Evolutionary conservation across 345 rosid genomes (phyloP).

Genomic region (Combretum micranthum): DNA sequence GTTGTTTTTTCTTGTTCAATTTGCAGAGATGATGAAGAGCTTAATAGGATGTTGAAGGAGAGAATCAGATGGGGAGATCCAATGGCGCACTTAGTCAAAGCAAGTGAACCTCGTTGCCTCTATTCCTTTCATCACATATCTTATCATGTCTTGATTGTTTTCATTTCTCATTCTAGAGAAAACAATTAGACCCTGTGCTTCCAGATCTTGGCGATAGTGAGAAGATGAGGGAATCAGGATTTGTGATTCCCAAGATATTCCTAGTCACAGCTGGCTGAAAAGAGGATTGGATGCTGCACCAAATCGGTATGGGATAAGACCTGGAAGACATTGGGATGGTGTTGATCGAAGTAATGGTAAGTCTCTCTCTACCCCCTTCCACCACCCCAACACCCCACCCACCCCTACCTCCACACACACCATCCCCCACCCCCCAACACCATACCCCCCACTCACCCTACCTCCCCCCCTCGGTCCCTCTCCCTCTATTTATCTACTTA

Average conservation of each 20-base stretch:
- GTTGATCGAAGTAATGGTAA: slow-evolving; percentile 86
- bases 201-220: slow-evolving; percentile 72
- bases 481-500: too few species aligned
- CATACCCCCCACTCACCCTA: too few species aligned
- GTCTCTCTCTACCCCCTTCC: slow-evolving; percentile 10
- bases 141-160: slow-evolving; percentile 3
- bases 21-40: slow-evolving; percentile 88
- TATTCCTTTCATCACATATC: background rate
- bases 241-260: slow-evolving; percentile 70
- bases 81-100: slow-evolving; percentile 96
- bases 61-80: slow-evolving; percentile 89
- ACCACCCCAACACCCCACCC: background rate
- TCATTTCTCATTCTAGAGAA: slow-evolving; percentile 42
- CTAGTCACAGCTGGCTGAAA: slow-evolving; percentile 77
- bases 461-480: too few species aligned
- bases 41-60: slow-evolving; percentile 71
- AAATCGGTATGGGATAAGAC: slow-evolving; percentile 78
- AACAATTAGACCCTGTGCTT: slow-evolving; percentile 36
- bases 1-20: slow-evolving; percentile 9
- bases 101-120: slow-evolving; percentile 9
- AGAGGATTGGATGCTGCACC: slow-evolving; percentile 76
- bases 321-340: slow-evolving; percentile 99
- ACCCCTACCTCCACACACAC: background rate
- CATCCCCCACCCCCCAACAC: background rate
- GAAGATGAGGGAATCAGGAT: slow-evolving; percentile 89